These are phyloP conservation scores for Turnera subulata DNA, from an alignment of 345 rosid species.

Conservation along the genomic window DNA sequence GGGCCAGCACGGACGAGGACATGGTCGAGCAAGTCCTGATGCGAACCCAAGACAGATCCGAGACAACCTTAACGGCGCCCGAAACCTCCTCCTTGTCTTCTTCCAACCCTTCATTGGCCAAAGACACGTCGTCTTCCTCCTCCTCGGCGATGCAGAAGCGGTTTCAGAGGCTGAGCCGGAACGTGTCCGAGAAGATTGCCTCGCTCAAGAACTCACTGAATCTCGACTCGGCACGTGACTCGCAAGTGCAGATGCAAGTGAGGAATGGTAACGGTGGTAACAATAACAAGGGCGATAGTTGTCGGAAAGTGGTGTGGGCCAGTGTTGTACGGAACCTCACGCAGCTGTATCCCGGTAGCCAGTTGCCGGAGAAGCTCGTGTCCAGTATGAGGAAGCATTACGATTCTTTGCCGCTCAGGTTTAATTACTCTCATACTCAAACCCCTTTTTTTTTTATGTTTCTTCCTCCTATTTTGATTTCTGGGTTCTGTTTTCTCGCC, in stretches of 20 bases:
- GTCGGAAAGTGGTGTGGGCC: conserved; percentile 82
- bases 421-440: too few relatives aligned
- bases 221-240: conserved; percentile 60
- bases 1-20: conserved; percentile 85
- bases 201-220: conserved; percentile 83
- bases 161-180: conserved; percentile 72
- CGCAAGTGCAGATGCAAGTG: conserved; percentile 6
- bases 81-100: neutral
- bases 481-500: conserved; percentile 9
- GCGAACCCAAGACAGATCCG: conserved; percentile 69
- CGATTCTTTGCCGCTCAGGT: conserved; percentile 96
- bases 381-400: conserved; percentile 88
- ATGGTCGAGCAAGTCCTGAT: conserved; percentile 90
- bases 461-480: neutral
- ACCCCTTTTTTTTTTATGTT: conserved; percentile 3
- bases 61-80: neutral
- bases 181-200: conserved; percentile 83
- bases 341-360: conserved; percentile 90
- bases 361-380: conserved; percentile 92
- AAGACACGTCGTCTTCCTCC: conserved; percentile 13
- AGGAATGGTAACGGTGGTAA: conserved; percentile 3
- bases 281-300: conserved; percentile 38
- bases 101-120: neutral
- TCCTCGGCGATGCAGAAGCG: conserved; percentile 68
- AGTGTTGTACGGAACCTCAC: conserved; percentile 83